Percentiles rank a stretch among this genome's conserved stretches.
These are phyloP conservation scores for Penicillium antarcticum DNA, from an alignment of 495 filamentous ascomycete genomes.

Conservation along the genomic window DNA sequence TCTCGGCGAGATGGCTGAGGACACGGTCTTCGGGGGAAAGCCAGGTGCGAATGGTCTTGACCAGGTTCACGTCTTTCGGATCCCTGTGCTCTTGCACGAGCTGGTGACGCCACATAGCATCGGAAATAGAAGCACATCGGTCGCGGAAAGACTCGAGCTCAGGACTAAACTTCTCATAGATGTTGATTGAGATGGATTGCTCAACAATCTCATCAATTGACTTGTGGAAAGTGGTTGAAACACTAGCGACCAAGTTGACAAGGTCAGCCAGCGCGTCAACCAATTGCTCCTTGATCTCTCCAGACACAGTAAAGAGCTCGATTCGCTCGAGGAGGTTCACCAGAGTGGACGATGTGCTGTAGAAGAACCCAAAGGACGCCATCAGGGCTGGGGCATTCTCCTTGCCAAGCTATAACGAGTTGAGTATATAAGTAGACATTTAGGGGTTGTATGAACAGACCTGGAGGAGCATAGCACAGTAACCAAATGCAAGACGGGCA, in stretches of 20 bases:
- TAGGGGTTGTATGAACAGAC: slow-evolving; percentile 11
- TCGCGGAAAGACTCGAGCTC: slow-evolving; percentile 23
- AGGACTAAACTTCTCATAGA: slow-evolving; percentile 20
- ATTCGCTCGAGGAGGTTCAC: slow-evolving; percentile 24
- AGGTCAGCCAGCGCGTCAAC: slow-evolving; percentile 26
- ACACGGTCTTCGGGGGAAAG: slow-evolving; percentile 29
- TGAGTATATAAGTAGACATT: neutral
- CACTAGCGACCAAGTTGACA: slow-evolving; percentile 24
- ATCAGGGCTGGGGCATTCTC: slow-evolving; percentile 24
- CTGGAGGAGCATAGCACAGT: slow-evolving; percentile 36
- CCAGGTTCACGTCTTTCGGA: slow-evolving; percentile 17
- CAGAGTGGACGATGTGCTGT: slow-evolving; percentile 19
- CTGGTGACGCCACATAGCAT: slow-evolving; percentile 30
- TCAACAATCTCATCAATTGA: slow-evolving; percentile 11
- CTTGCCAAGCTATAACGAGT: slow-evolving; percentile 18
- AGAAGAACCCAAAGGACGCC: slow-evolving; percentile 25
- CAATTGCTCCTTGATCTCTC: slow-evolving; percentile 30
- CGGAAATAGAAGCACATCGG: slow-evolving; percentile 24
- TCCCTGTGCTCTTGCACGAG: slow-evolving; percentile 19
- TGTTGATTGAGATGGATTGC: slow-evolving; percentile 22
- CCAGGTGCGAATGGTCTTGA: slow-evolving; percentile 23
- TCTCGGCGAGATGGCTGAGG: slow-evolving; percentile 28
- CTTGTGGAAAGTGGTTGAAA: slow-evolving; percentile 26
- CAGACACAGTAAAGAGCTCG: slow-evolving; percentile 26
- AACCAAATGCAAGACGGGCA: slow-evolving; percentile 34